Base-by-base conservation (phyloP, 1,284 basidiomycete genomes). In the Xerocomus minutiporus region DNA sequence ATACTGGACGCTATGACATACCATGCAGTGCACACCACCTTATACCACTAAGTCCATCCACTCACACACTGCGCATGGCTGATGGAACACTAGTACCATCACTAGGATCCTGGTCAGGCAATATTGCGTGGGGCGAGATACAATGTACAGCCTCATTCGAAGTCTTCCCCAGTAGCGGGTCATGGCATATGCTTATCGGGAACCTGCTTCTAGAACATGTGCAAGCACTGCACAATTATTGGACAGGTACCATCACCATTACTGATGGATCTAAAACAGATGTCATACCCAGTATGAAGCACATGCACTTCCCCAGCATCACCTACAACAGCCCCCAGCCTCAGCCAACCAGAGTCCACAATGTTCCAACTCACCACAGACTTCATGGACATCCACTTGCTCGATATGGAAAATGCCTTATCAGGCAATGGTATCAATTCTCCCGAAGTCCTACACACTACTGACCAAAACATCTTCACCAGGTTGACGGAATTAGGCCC, bases 1-100 rank as follows among this genome's bases (percentile, higher is more conserved):
- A 36, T 51, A 2, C 41, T 56, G 0, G 31, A 53, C 4, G 3
- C 35, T 0, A 13, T 3, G 4, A 31, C 17, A 5, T 51, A 50
- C 20, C 7, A 47, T 1, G 0, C 23, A 2, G 38, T 67, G 46
- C 53, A 25, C 41, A 57, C 11, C 8, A 57, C 12, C 42, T 69
- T 2, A 50, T 46, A 1, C 38, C 31, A 3, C 57, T 59, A 48
- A 13, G 26, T 23, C 51, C 57, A 3, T 69, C 66, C 0, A 29
- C 8, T 0, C 51, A 54, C 15, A 36, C 38, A 1, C 56, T 72
- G 1, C 31, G 57, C 4, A 69, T 72, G 63, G 70, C 69, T 8
- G 61, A 72, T 48, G 64, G 70, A 0, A 52, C 55, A 0, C 25
- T 68, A 1, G 61, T 67, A 12, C 43, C 46, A 13, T 67, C 63